A percentile compares a stretch with the other conserved stretches of the same genome.
Evolutionary conservation across 129 eudicot species (phyloP).

Genomic region (Smallanthus sonchifolius): DNA sequence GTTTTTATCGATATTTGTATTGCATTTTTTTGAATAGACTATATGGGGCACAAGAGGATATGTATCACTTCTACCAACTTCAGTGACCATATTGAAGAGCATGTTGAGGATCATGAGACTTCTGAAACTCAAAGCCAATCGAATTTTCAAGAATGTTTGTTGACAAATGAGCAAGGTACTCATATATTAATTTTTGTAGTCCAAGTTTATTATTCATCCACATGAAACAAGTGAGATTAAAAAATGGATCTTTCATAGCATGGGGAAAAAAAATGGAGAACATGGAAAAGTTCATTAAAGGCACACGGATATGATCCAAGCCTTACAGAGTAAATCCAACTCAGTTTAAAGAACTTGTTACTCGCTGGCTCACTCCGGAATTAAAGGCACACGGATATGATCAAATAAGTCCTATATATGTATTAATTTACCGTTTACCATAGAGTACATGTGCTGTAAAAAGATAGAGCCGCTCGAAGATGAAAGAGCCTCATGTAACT

Average conservation of each 20-base stretch:
- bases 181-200: not conserved
- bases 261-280: not conserved
- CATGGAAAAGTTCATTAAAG: too few species aligned
- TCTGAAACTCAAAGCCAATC: not conserved
- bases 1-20: not conserved
- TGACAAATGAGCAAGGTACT: not conserved
- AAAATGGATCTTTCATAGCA: not conserved
- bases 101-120: too few species aligned
- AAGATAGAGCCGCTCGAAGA: not conserved
- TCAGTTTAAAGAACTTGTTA: too few species aligned
- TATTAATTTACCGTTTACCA: too few species aligned
- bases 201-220: not conserved
- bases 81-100: too few species aligned
- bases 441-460: too few species aligned
- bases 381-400: not conserved
- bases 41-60: too few species aligned
- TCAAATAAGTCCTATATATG: too few species aligned
- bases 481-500: not conserved
- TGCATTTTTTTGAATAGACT: too few species aligned
- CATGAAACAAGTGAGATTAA: not conserved
- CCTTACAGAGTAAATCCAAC: not conserved
- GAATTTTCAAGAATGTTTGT: not conserved
- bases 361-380: not conserved
- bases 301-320: too few species aligned
- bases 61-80: too few species aligned